Percentiles rank a stretch among this genome's conserved stretches.
These are phyloP conservation scores for Hypoxylon sp. DNA, from an alignment of 2,329 filamentous ascomycete species.

Conservation along the genomic window DNA sequence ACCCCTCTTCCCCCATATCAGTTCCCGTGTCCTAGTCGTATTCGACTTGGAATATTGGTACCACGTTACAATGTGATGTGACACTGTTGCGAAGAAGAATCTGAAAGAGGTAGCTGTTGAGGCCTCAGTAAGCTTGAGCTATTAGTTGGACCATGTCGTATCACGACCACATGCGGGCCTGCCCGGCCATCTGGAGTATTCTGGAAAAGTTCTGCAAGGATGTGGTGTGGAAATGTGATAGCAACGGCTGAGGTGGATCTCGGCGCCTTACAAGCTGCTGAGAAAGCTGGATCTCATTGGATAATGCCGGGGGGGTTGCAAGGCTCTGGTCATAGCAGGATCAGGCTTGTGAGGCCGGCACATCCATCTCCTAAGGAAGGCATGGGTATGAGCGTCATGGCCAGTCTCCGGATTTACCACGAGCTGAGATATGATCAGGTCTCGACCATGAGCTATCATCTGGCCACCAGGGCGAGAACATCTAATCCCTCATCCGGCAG, in stretches of 20 bases:
- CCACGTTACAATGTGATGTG: constrained; percentile 47
- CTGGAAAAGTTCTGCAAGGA: constrained; percentile 29
- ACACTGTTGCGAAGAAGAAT: constrained; percentile 41
- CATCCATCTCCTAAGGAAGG: constrained; percentile 30
- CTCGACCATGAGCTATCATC: constrained; percentile 42
- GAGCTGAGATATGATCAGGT: constrained; percentile 42
- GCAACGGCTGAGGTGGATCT: constrained; percentile 48
- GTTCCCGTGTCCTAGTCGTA: constrained; percentile 37
- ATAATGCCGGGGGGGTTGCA: constrained; percentile 28
- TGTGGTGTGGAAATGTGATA: constrained; percentile 34
- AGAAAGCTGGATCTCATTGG: constrained; percentile 47
- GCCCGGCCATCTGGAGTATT: constrained; percentile 34
- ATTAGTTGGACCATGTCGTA: constrained; percentile 35
- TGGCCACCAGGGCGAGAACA: constrained; percentile 42
- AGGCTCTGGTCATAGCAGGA: constrained; percentile 41
- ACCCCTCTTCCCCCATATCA: constrained; percentile 27
- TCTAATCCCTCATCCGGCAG: constrained; percentile 45
- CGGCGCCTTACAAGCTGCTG: constrained; percentile 50
- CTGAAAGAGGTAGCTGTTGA: constrained; percentile 47
- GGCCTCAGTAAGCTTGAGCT: constrained; percentile 36
- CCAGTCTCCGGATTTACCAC: constrained; percentile 31
- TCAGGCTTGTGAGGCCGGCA: constrained; percentile 42
- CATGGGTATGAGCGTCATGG: constrained; percentile 30
- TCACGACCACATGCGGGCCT: constrained; percentile 39
- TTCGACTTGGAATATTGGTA: constrained; percentile 40